Conservation (phyloP, 2,329 filamentous ascomycete genomes). For the Paecilomyces formosus region DNA sequence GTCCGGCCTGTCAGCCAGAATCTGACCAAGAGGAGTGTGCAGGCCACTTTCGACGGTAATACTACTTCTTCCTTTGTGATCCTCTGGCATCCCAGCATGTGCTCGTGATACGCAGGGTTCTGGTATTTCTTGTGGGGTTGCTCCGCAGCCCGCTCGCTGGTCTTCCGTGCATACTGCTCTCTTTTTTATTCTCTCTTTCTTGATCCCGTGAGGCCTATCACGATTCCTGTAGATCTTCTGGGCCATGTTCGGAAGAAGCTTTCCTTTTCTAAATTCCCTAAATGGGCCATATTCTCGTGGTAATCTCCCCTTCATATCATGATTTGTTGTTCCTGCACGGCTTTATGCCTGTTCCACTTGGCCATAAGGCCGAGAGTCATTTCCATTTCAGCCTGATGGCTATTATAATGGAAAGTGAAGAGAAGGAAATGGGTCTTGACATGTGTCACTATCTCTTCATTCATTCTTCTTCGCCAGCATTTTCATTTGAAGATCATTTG, state of each 20-base stretch:
- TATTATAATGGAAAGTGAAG: not conserved
- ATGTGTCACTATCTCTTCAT: not conserved
- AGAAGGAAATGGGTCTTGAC: not conserved
- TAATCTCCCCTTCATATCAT: conserved; percentile 22
- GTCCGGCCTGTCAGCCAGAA: conserved; percentile 26
- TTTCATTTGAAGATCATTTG: conserved; percentile 1
- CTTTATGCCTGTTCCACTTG: not conserved
- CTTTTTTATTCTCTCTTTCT: conserved; percentile 1
- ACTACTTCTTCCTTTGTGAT: conserved; percentile 4
- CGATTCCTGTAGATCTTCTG: conserved; percentile 3
- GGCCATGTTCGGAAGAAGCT: conserved; percentile 34
- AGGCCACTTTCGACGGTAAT: conserved; percentile 41
- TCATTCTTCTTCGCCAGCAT: not conserved
- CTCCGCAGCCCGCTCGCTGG: not conserved
- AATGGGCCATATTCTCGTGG: conserved; percentile 34
- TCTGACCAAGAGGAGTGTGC: conserved; percentile 35
- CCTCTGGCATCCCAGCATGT: conserved; percentile 7
- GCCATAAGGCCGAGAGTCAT: not conserved
- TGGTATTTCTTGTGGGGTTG: conserved; percentile 2
- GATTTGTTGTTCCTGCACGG: not conserved
- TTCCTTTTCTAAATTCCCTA: conserved; percentile 28
- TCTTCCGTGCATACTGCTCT: conserved; percentile 1
- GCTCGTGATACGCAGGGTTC: conserved; percentile 3
- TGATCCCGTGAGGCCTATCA: not conserved
- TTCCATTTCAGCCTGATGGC: not conserved